Base-by-base conservation (phyloP, 2,329 filamentous ascomycete genomes). In the Ilyonectria mors-panacis region DNA sequence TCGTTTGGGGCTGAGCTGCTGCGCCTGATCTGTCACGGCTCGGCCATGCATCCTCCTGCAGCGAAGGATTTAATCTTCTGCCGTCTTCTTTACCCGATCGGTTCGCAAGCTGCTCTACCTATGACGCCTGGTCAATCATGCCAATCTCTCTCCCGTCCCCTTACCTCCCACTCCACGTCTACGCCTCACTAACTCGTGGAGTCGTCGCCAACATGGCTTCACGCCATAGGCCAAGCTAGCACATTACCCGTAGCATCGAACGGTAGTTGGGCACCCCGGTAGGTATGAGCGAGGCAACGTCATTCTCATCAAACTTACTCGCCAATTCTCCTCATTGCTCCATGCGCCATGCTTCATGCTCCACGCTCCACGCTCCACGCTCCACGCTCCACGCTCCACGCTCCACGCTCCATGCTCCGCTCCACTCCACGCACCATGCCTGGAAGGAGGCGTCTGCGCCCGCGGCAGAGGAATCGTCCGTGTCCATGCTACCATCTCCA, bases 391-490 rank as follows among this genome's bases (percentile, higher is more conserved):
- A 30, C 8, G 28, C 28, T 4, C 4, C 28, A 30, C 28, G 28
- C 28, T 30, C 28, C 37, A 17, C 17, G 13, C 37, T 39, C 37
- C 37, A 39, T 39, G 6, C 37, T 6, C 37, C 13, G 17, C n/a
- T n/a, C n/a, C n/a, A 28, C 47, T 50, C 47, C 47, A 51, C 17
- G 48, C 28, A n/a, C 47, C 17, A n/a, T 42, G 15, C 39, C 39
- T 42, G 8, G 39, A 42, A 42, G 9, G 47, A 30, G 23, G 15
- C 47, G 26, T 28, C 15, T 28, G 28, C 47, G 47, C 47, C 56
- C 26, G 42, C 55, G 37, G 42, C 56, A 65, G 42, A 59, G 56
- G 48, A 65, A 48, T 37, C 45, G 57, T 35, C 63, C 51, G 51
- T 37, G 57, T 51, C 47, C 47, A 30, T 51, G 48, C 48, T 35